Evolutionary conservation across 805 yeast species (phyloP).

Genomic region (Yarrowia osloensis): DNA sequence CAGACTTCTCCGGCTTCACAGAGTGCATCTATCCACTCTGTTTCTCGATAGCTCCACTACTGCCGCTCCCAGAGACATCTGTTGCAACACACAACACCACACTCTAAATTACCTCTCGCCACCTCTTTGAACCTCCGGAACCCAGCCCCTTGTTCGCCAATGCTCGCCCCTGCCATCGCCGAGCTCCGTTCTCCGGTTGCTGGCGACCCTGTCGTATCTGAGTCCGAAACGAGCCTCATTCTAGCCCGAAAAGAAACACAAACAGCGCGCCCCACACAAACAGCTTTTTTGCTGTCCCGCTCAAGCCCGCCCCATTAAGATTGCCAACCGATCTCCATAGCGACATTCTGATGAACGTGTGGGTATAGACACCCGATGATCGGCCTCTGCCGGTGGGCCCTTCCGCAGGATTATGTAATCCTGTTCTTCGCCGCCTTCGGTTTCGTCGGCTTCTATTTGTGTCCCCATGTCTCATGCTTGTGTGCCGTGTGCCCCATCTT

Average conservation of each 20-base stretch:
- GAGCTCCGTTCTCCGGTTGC: background rate
- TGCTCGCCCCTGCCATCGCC: background rate
- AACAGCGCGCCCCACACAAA: too few relatives aligned
- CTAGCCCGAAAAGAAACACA: background rate
- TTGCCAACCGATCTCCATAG: too few relatives aligned
- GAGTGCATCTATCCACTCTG: background rate
- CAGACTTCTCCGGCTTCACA: background rate
- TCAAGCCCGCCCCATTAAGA: too few relatives aligned
- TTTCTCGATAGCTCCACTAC: background rate
- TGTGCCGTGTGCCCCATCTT: too few relatives aligned
- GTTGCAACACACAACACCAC: background rate
- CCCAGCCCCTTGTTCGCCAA: background rate
- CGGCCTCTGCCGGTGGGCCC: too few relatives aligned
- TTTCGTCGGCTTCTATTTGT: too few relatives aligned
- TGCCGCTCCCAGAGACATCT: background rate
- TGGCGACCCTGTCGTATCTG: background rate
- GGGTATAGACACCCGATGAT: too few relatives aligned
- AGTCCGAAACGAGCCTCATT: background rate
- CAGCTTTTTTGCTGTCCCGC: too few relatives aligned
- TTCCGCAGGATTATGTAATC: too few relatives aligned
- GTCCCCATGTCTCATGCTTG: too few relatives aligned
- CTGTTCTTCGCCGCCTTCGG: too few relatives aligned
- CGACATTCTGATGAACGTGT: too few relatives aligned
- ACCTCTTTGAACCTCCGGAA: background rate
- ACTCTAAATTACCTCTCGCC: background rate